Evolutionary conservation across 352 stramenopile genomes (phyloP).

Genomic region (Pythium guiyangense): DNA sequence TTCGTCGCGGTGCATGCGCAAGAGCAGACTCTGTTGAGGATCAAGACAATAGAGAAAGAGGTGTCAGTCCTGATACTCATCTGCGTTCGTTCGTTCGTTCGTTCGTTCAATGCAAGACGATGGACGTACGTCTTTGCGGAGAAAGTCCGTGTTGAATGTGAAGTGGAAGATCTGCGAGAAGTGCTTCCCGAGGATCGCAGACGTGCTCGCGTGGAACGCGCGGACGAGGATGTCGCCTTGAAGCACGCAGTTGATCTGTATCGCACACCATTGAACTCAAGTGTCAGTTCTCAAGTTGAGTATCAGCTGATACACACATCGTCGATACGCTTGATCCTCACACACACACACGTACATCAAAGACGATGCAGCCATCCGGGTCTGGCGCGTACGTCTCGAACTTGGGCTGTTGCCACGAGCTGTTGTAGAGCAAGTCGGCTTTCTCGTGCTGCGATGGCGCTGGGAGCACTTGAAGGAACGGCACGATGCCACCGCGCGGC

Average conservation of each 20-base stretch:
- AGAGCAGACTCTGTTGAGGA: slow-evolving; percentile 27
- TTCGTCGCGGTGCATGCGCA: slow-evolving; percentile 49
- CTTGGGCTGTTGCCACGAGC: slow-evolving; percentile 55
- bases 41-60: neutral
- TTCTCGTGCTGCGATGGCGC: slow-evolving; percentile 59
- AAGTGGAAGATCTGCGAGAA: slow-evolving; percentile 86
- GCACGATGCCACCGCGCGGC: slow-evolving; percentile 49
- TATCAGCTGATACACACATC: too few relatives aligned
- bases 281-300: too few relatives aligned
- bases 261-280: too few relatives aligned
- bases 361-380: slow-evolving; percentile 41
- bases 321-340: neutral
- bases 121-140: slow-evolving; percentile 61
- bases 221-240: slow-evolving; percentile 67
- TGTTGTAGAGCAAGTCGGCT: slow-evolving; percentile 60
- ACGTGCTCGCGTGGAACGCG: slow-evolving; percentile 71
- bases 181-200: slow-evolving; percentile 71
- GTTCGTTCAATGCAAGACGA: too few relatives aligned
- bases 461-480: slow-evolving; percentile 60
- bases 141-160: slow-evolving; percentile 81
- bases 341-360: slow-evolving; percentile 46
- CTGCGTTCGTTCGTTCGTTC: too few relatives aligned
- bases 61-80: neutral
- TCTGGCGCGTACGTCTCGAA: slow-evolving; percentile 64
- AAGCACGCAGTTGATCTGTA: slow-evolving; percentile 63